Evolutionary conservation across 805 yeast genomes (phyloP), one percentile per base, ranked within the genome.

Genomic region (Metschnikowia gelsemii): DNA sequence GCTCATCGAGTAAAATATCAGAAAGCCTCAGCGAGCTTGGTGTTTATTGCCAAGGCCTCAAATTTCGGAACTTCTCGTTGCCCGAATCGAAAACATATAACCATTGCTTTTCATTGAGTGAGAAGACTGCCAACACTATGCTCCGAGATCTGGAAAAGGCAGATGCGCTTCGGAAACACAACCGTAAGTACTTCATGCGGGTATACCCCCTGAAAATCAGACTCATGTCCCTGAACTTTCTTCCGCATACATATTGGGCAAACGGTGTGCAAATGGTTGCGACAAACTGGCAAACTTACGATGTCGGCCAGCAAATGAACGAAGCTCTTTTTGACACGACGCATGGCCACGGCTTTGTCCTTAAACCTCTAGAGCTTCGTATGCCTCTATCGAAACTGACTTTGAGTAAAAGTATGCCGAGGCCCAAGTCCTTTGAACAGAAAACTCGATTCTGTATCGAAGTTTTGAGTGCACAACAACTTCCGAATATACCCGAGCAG

Each of bases 201-300:
- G 78, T 89, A 0, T 93, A 93, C 57, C 99, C 99, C 0, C 82
- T 95, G 1, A 81, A 80, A 6, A 75, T 81, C 42, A 66, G 97
- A 29, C 73, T 86, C 48, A 82, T 72, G 38, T 88, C 96, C 1
- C 73, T 86, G 2, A 93, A 93, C 56, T 90, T 87, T 57, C 76
- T 75, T 32, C 98, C 99, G 0, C 62, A 87, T 2, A 61, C 62
- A 0, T 88, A 79, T 56, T 93, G 99, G 99, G 72, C 72, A 36
- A 68, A 75, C 34, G 99, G 99, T 0, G 83, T 76, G 8, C 99
- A 93, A 57, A 79, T 93, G 88, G 98, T 87, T 4, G 98, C 99
- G 0, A 82, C 96, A 0, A 93, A 91, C 58, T 91, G 97, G 97
- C 99, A 91, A 62, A 83, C 93, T 0, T 83, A 79, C 58, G 99